Conservation (phyloP, 179 eudicot species). For the Actinidia polygama region DNA sequence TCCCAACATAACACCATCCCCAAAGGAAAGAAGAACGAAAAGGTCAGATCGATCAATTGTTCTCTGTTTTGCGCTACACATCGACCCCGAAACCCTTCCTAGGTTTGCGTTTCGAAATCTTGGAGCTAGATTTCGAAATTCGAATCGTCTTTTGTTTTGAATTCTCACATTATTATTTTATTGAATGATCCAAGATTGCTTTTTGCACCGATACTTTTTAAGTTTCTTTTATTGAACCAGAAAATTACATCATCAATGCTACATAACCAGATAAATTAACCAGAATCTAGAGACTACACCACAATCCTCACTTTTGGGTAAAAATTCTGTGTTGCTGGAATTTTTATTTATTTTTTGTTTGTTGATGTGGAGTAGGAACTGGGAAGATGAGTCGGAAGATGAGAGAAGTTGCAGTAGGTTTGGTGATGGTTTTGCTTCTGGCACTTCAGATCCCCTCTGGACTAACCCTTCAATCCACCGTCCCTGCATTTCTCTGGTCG, state of each 20-base stretch:
- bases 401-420: conserved; percentile 26
- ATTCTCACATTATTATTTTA: background rate
- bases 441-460: conserved; percentile 32
- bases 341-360: background rate
- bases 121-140: background rate
- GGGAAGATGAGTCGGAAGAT: conserved; percentile 23
- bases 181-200: background rate
- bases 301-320: background rate
- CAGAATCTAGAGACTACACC: no score
- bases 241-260: no score
- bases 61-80: background rate
- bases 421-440: conserved; percentile 30
- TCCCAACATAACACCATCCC: no score
- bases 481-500: conserved; percentile 60
- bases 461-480: conserved; percentile 33
- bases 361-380: no score
- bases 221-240: no score
- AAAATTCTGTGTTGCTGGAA: background rate
- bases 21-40: no score
- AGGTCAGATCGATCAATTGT: background rate
- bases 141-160: background rate
- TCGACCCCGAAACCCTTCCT: background rate
- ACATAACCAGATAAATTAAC: no score
- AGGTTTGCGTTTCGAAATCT: background rate
- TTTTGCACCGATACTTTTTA: no score